Evolutionary conservation across 1,284 basidiomycete species (phyloP).

Genomic region (Ustilago lituana): DNA sequence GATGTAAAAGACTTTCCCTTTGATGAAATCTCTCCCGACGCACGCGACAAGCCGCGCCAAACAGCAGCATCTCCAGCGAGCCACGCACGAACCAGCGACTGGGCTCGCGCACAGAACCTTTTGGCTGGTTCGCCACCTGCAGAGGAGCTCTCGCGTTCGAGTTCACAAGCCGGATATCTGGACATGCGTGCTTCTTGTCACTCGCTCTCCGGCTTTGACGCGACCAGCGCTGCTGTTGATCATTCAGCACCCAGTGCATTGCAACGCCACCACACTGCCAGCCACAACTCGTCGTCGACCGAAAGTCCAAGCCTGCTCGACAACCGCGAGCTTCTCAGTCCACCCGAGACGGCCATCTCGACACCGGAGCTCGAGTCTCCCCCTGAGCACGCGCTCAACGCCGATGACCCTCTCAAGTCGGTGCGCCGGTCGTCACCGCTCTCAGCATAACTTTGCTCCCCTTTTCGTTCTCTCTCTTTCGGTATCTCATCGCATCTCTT

Average conservation of each 20-base stretch:
- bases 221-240: background rate
- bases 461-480: slow-evolving; percentile 11
- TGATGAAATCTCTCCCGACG: slow-evolving; percentile 4
- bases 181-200: slow-evolving; percentile 3
- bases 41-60: background rate
- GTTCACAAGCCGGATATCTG: slow-evolving; percentile 1
- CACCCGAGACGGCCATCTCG: slow-evolving; percentile 28
- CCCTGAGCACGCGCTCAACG: background rate
- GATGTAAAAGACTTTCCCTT: slow-evolving; percentile 12
- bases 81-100: slow-evolving; percentile 32
- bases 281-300: slow-evolving; percentile 26
- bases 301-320: slow-evolving; percentile 22
- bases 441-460: background rate
- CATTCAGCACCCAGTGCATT: background rate
- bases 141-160: background rate
- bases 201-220: slow-evolving; percentile 1
- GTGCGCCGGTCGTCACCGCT: slow-evolving; percentile 13
- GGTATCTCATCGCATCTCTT: slow-evolving; percentile 8
- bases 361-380: slow-evolving; percentile 32
- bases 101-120: slow-evolving; percentile 29
- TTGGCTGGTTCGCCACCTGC: slow-evolving; percentile 4
- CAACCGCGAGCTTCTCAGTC: slow-evolving; percentile 22
- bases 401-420: slow-evolving; percentile 1
- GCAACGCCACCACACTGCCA: slow-evolving; percentile 16
- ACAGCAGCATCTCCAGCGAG: slow-evolving; percentile 5